Evolutionary conservation across 495 filamentous ascomycete species (phyloP).

Genomic region (Pseudoneurospora amorphoporcata): DNA sequence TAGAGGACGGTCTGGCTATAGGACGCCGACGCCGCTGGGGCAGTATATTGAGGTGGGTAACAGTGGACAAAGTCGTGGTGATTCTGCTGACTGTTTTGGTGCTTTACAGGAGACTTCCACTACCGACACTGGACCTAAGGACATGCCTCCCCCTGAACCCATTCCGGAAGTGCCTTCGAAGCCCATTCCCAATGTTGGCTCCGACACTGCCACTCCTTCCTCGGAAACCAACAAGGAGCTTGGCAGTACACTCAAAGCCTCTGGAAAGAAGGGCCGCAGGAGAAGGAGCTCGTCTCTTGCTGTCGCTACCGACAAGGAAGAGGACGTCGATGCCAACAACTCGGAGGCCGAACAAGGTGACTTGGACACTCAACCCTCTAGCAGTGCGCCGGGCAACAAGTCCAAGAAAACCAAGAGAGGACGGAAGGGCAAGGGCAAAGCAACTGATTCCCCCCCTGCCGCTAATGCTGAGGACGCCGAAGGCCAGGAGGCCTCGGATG

Average conservation of each 20-base stretch:
- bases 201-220: background rate
- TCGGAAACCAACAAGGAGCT: background rate
- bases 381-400: conserved; percentile 7
- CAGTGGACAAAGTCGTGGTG: background rate
- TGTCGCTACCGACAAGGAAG: conserved; percentile 3
- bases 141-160: background rate
- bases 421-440: conserved; percentile 17
- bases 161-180: background rate
- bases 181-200: background rate
- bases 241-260: background rate
- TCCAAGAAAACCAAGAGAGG: conserved; percentile 26
- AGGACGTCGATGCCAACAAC: background rate
- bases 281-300: background rate
- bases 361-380: background rate
- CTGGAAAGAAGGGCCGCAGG: background rate
- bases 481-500: background rate
- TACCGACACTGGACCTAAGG: background rate
- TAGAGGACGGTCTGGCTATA: background rate
- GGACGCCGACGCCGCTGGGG: background rate
- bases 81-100: background rate
- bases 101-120: background rate
- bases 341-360: conserved; percentile 4
- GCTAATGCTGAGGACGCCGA: background rate
- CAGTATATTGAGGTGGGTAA: background rate
- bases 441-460: background rate